Evolutionary conservation across 495 filamentous ascomycete genomes (phyloP), one percentile per base, ranked within the genome.

Genomic region (Hypoxylon fuscum): DNA sequence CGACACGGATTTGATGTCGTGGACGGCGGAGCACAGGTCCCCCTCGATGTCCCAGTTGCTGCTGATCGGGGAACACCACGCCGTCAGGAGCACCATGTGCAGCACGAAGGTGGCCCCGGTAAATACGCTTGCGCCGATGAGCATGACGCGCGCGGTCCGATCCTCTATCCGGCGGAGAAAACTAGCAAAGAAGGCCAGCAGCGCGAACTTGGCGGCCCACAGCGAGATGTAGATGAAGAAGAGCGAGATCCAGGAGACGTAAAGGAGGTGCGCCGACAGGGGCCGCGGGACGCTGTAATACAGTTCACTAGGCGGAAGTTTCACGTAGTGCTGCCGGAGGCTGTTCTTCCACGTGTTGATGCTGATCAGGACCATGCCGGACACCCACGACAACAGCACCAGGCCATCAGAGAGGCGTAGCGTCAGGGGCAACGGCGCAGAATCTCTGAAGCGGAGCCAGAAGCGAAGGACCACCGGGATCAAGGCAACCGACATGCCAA

Each of bases 301-400:
- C 35, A 75, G 58, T 22, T 66, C 58, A 11, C 32, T 23, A 11
- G 51, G 50, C 8, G 56, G 55, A 4, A 58, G 49, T 47, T 68
- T 49, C 32, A 67, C 18, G 53, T 71, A 69, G 38, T 53, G 55
- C 18, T 68, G 42, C 5, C 71, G 69, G 0, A 69, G 53, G 17
- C 18, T 60, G 48, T 72, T 75, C 44, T 74, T 75, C 71, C 71
- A 74, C 10, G 73, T 71, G 43, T 75, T 74, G 32, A 75, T 74
- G 44, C 58, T 51, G 49, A 75, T 69, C 44, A 74, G 68, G 17
- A 72, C 65, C 38, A 61, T 35, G 14, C 71, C 73, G 17, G 73
- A 67, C 9, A 71, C 50, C 68, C 72, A 75, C 7, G 73, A 74
- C 10, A 67, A 50, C 12, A 72, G 34, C n/a, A 75, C 61, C 45